Evolutionary conservation across 805 yeast genomes (phyloP).

Genomic region (Schwanniomyces occidentalis): DNA sequence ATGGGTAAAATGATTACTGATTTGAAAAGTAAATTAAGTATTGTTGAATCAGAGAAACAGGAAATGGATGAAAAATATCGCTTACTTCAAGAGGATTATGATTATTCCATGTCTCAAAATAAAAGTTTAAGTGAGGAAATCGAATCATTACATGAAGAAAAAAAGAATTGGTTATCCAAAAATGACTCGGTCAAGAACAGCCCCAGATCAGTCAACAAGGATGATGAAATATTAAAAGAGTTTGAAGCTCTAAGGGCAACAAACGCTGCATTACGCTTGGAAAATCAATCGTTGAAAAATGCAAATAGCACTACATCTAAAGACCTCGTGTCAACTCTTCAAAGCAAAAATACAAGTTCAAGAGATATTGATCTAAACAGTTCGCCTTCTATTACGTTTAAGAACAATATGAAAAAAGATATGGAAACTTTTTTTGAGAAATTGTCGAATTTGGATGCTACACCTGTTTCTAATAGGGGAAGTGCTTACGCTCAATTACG

Average conservation of each 20-base stretch:
- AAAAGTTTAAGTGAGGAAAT: constrained; percentile 19
- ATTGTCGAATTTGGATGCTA: constrained; percentile 23
- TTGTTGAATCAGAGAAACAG: constrained; percentile 14
- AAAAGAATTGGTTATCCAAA: constrained; percentile 7
- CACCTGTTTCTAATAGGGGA: constrained; percentile 11
- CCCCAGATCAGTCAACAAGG: neutral
- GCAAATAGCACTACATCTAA: constrained; percentile 10
- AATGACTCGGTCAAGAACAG: constrained; percentile 1
- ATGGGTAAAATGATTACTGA: constrained; percentile 47
- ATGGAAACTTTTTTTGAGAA: constrained; percentile 26
- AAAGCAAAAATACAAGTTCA: constrained; percentile 4
- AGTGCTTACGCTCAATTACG: constrained; percentile 11
- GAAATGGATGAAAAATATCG: constrained; percentile 16
- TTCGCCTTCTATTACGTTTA: neutral
- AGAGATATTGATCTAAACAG: neutral
- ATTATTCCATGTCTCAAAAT: constrained; percentile 19
- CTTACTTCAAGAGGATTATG: constrained; percentile 23
- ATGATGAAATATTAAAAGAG: constrained; percentile 19
- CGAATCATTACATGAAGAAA: constrained; percentile 18
- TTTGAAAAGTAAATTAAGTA: constrained; percentile 16
- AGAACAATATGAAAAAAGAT: constrained; percentile 5
- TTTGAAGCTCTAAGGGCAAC: constrained; percentile 28
- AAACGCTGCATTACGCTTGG: constrained; percentile 36
- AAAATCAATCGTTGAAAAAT: constrained; percentile 37
- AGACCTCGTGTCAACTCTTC: constrained; percentile 1